Evolutionary conservation across 164 flowering plant species (phyloP).

Genomic region (Akebia trifoliata): DNA sequence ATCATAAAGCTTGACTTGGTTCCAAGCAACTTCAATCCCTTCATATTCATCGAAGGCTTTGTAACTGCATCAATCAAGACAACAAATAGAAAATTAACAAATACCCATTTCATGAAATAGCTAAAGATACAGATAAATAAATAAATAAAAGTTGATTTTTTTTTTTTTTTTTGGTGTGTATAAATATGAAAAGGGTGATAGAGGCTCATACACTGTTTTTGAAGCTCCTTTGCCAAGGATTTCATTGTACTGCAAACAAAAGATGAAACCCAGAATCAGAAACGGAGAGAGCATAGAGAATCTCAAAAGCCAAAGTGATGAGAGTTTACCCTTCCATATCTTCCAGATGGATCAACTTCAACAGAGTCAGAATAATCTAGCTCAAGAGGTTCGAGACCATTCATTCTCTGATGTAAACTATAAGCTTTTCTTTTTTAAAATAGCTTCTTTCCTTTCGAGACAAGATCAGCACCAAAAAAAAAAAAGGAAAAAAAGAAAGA

Average conservation of each 20-base stretch:
- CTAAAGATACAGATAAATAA: neutral
- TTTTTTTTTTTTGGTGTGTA: no score
- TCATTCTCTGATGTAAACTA: constrained; percentile 26
- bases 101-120: constrained; percentile 1
- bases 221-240: constrained; percentile 95
- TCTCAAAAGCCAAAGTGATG: neutral
- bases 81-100: constrained; percentile 7
- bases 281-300: neutral
- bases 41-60: constrained; percentile 93
- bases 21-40: constrained; percentile 99
- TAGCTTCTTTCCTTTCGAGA: neutral
- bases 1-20: constrained; percentile 88
- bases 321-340: constrained; percentile 84
- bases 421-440: neutral
- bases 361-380: constrained; percentile 52
- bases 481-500: neutral
- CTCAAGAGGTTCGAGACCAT: constrained; percentile 32
- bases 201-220: constrained; percentile 76
- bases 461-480: neutral
- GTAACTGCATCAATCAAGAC: constrained; percentile 47
- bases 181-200: constrained; percentile 12
- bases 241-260: constrained; percentile 65
- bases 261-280: constrained; percentile 12
- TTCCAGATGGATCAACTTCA: constrained; percentile 97
- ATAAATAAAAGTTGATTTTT: no score